phyloP scores from a whole-genome alignment of 164 flowering plant species.

The Protea cynaroides region DNA sequence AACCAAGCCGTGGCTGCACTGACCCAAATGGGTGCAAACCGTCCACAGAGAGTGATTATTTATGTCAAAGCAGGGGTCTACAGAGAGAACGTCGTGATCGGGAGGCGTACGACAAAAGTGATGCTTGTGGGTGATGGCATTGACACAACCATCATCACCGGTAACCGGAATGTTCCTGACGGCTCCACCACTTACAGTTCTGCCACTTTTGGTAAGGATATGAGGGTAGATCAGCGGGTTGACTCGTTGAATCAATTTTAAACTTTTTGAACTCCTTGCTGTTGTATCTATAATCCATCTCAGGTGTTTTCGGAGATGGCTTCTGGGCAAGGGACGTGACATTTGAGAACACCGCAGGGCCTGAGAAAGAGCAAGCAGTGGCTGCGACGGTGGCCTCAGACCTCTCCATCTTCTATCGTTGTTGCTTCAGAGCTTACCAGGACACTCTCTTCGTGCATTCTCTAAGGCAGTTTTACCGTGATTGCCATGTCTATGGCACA shows the following conservation, averaged over 20 bases:
- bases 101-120: constrained; percentile 29
- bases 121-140: constrained; percentile 71
- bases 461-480: constrained; percentile 52
- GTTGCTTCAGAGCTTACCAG: constrained; percentile 59
- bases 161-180: constrained; percentile 26
- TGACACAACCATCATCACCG: constrained; percentile 43
- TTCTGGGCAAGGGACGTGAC: constrained; percentile 71
- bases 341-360: constrained; percentile 74
- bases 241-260: too few relatives aligned
- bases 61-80: constrained; percentile 56
- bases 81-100: constrained; percentile 42
- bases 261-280: too few relatives aligned
- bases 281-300: not conserved
- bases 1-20: constrained; percentile 39
- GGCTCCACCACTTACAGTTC: constrained; percentile 40
- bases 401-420: constrained; percentile 40
- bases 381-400: constrained; percentile 50
- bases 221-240: not conserved
- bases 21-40: constrained; percentile 9
- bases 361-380: constrained; percentile 52
- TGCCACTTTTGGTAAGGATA: constrained; percentile 44
- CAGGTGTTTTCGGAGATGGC: constrained; percentile 58
- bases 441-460: constrained; percentile 56
- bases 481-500: constrained; percentile 59
- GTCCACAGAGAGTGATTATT: constrained; percentile 27